Conservation (phyloP, 2,329 filamentous ascomycete genomes). For the Harringtonia aguacate region DNA sequence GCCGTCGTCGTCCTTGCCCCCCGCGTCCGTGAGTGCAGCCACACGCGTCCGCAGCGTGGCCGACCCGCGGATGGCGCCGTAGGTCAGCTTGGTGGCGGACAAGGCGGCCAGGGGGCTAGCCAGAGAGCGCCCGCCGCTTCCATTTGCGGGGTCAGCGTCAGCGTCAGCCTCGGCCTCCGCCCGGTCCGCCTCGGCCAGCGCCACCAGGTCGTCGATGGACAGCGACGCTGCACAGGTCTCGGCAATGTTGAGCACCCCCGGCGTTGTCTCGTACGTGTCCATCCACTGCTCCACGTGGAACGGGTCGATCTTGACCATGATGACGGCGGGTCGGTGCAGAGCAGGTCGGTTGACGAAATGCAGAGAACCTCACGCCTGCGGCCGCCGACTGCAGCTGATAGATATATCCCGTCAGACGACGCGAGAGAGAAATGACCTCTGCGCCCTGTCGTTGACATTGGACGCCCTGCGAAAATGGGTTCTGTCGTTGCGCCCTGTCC, state of each 20-base stretch:
- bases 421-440: no score
- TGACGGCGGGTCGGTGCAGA: constrained; percentile 13
- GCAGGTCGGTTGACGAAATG: no score
- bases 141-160: no score
- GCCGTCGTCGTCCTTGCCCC: no score
- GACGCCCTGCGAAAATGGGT: no score
- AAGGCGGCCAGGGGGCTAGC: constrained; percentile 32
- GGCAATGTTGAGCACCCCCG: constrained; percentile 56
- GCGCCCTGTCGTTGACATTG: no score
- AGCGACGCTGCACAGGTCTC: constrained; percentile 71
- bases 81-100: constrained; percentile 48
- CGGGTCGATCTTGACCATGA: constrained; percentile 37
- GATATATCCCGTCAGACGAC: no score
- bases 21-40: constrained; percentile 39
- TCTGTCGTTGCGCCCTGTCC: no score
- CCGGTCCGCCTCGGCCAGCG: constrained; percentile 44
- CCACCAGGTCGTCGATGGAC: constrained; percentile 56
- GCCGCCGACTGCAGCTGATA: no score
- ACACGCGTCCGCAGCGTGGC: constrained; percentile 52
- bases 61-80: constrained; percentile 65
- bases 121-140: constrained; percentile 6
- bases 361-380: no score
- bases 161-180: no score
- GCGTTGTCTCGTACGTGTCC: constrained; percentile 47
- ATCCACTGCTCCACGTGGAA: constrained; percentile 68